Conservation (phyloP, 2,329 filamentous ascomycete genomes). For the Dryadomyces quercus-mongolicae region DNA sequence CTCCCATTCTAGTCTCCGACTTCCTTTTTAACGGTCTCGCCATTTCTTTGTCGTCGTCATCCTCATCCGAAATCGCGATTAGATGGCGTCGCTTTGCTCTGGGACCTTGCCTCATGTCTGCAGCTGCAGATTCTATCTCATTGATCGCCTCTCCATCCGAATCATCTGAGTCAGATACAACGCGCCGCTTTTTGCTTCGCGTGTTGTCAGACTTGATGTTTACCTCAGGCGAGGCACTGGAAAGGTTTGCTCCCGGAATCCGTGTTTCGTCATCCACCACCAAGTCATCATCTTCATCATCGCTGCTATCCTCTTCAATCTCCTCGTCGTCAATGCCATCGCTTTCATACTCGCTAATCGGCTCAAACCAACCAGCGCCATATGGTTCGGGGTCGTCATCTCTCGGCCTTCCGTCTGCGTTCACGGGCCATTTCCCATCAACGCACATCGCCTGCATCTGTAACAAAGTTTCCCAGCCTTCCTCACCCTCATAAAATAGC, state of each 20-base stretch:
- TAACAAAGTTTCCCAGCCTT: neutral
- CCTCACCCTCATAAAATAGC: slow-evolving; percentile 6
- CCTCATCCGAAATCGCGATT: neutral
- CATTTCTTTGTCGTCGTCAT: neutral
- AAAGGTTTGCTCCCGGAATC: slow-evolving; percentile 1
- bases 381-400: slow-evolving; percentile 3
- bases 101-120: neutral
- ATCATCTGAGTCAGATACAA: slow-evolving; percentile 5
- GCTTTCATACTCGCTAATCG: slow-evolving; percentile 1
- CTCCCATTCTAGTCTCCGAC: neutral
- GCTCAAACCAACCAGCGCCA: neutral
- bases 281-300: slow-evolving; percentile 1
- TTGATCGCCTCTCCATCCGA: too few relatives aligned
- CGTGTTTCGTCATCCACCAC: neutral
- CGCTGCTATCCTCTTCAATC: slow-evolving; percentile 9
- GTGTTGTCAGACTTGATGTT: neutral
- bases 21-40: neutral
- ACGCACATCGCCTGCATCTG: neutral
- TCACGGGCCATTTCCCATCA: slow-evolving; percentile 8
- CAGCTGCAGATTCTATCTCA: neutral
- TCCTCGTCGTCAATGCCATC: slow-evolving; percentile 3
- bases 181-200: slow-evolving; percentile 7
- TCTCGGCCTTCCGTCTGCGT: neutral
- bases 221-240: slow-evolving; percentile 5
- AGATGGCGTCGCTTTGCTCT: neutral